These are phyloP conservation scores for Hymenoscyphus scutula DNA, from an alignment of 2,329 filamentous ascomycete genomes.

Conservation along the genomic window DNA sequence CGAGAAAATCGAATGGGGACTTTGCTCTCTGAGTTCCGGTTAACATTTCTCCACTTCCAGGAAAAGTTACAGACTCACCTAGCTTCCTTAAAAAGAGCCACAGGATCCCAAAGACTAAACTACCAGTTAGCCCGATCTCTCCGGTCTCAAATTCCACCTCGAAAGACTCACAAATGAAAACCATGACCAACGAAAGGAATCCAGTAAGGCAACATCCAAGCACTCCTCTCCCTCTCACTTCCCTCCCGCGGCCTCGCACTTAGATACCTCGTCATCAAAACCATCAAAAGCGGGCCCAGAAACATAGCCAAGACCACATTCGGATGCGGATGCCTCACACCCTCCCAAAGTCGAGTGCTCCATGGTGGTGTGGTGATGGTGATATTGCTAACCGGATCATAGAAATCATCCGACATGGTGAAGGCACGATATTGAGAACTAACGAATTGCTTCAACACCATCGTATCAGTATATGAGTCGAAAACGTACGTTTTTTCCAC, in stretches of 20 bases:
- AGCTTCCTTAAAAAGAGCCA: constrained; percentile 25
- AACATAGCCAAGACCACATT: constrained; percentile 23
- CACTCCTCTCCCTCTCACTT: constrained; percentile 30
- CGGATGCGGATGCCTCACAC: not conserved
- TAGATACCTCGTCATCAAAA: constrained; percentile 28
- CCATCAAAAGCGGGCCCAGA: constrained; percentile 23
- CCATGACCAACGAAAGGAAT: constrained; percentile 56
- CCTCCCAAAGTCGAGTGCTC: constrained; percentile 6
- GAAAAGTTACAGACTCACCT: constrained; percentile 22
- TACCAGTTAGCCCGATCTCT: constrained; percentile 42
- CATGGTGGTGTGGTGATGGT: not conserved
- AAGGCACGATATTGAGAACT: constrained; percentile 5
- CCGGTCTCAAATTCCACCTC: not conserved
- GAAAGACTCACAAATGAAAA: constrained; percentile 43
- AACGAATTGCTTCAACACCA: constrained; percentile 5
- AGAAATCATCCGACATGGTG: constrained; percentile 28
- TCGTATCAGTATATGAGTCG: not conserved
- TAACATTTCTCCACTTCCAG: not conserved
- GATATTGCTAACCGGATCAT: constrained; percentile 12
- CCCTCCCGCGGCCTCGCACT: constrained; percentile 20
- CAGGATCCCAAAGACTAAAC: constrained; percentile 28
- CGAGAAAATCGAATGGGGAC: constrained; percentile 32
- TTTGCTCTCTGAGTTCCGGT: constrained; percentile 26
- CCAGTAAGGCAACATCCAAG: constrained; percentile 57
- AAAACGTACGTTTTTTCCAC: not conserved